Evolutionary conservation across 2,329 filamentous ascomycete species (phyloP).

Genomic region (Diplodia mutila): DNA sequence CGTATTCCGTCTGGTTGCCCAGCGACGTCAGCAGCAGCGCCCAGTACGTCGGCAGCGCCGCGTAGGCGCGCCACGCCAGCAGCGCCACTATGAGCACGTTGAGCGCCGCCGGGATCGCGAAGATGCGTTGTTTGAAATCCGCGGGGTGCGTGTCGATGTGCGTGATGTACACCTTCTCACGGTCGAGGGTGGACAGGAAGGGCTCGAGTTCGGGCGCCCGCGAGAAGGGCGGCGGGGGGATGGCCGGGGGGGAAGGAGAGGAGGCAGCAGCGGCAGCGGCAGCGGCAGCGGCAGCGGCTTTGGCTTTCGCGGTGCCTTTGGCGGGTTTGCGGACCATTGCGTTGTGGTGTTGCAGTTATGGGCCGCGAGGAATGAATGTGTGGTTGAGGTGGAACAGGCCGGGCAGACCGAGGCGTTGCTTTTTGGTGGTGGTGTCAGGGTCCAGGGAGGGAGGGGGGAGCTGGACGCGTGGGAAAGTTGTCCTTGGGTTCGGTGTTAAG

Average conservation of each 20-base stretch:
- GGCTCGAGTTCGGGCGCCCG: constrained; percentile 64
- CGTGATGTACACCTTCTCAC: constrained; percentile 76
- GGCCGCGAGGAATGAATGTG: background rate
- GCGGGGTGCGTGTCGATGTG: constrained; percentile 76
- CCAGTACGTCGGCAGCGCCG: constrained; percentile 74
- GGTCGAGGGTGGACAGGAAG: constrained; percentile 69
- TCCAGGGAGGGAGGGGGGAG: background rate
- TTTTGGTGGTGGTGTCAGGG: background rate
- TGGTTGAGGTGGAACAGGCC: background rate
- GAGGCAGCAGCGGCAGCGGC: background rate
- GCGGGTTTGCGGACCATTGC: constrained; percentile 23
- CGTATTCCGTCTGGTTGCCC: constrained; percentile 68
- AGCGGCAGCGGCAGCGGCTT: background rate
- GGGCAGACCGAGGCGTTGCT: background rate
- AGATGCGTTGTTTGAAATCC: constrained; percentile 80
- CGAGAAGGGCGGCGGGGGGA: constrained; percentile 68
- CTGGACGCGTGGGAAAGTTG: constrained; percentile 11
- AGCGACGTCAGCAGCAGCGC: constrained; percentile 66
- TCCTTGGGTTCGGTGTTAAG: constrained; percentile 19
- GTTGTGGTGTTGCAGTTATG: background rate
- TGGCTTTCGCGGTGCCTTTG: constrained; percentile 7
- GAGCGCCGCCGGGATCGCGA: constrained; percentile 75
- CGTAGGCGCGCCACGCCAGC: constrained; percentile 70
- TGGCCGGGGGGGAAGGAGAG: constrained; percentile 28
- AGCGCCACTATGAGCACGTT: constrained; percentile 69